Percentiles rank a stretch among this genome's conserved stretches.
phyloP scores from a whole-genome alignment of 2,329 filamentous ascomycete genomes.

The Curvularia sp. region DNA sequence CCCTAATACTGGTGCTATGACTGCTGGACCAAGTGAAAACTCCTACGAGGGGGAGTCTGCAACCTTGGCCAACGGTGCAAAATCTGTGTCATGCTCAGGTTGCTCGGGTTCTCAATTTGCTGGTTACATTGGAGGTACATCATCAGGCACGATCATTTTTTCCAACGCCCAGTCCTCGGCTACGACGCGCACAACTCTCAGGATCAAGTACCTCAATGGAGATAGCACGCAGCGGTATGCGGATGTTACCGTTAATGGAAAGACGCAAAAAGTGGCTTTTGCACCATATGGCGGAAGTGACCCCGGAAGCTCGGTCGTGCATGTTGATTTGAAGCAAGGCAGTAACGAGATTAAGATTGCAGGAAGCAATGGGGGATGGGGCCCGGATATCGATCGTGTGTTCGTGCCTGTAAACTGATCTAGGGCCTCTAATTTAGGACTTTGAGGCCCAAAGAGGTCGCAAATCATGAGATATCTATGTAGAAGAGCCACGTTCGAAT shows the following conservation, averaged over 20 bases:
- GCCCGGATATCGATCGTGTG: slow-evolving; percentile 62
- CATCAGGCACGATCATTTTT: slow-evolving; percentile 62
- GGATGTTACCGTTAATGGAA: slow-evolving; percentile 64
- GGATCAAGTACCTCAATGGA: slow-evolving; percentile 64
- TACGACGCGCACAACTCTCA: slow-evolving; percentile 59
- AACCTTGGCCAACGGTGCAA: slow-evolving; percentile 56
- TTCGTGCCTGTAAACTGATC: slow-evolving; percentile 56
- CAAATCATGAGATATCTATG: neutral
- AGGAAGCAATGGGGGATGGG: slow-evolving; percentile 53
- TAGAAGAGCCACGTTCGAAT: neutral
- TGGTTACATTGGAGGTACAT: slow-evolving; percentile 54
- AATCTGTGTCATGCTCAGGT: slow-evolving; percentile 55
- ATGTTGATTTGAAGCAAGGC: slow-evolving; percentile 58
- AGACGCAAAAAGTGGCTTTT: slow-evolving; percentile 61
- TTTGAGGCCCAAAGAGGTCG: neutral
- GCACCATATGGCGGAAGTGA: slow-evolving; percentile 58
- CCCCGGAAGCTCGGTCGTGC: slow-evolving; percentile 57
- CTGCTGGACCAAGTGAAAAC: slow-evolving; percentile 55
- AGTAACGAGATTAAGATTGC: slow-evolving; percentile 60
- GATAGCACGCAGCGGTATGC: slow-evolving; percentile 62
- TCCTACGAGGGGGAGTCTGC: slow-evolving; percentile 61
- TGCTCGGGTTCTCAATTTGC: slow-evolving; percentile 61
- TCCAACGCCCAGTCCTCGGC: slow-evolving; percentile 54
- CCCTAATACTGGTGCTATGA: slow-evolving; percentile 54
- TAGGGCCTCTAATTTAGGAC: neutral